These are phyloP conservation scores for Tylopilus felleus DNA, from an alignment of 768 basidiomycete genomes.

Conservation along the genomic window DNA sequence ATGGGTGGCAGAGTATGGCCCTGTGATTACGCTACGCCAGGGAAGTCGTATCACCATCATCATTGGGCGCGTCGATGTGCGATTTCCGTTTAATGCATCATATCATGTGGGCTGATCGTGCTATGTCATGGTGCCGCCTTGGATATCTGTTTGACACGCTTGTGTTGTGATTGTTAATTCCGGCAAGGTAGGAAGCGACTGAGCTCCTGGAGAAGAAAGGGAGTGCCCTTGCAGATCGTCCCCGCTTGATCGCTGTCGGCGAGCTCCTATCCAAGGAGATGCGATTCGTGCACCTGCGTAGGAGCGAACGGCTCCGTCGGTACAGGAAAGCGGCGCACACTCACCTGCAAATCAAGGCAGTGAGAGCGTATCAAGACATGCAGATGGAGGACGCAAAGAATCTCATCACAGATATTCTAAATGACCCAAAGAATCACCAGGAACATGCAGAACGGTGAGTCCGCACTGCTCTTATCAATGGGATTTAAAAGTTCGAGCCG, in stretches of 20 bases:
- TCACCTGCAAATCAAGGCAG: slow-evolving; percentile 48
- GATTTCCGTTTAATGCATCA: background rate
- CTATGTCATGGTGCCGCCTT: no score
- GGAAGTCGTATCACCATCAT: slow-evolving; percentile 31
- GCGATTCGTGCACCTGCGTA: slow-evolving; percentile 47
- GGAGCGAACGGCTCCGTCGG: slow-evolving; percentile 53
- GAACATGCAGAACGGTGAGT: slow-evolving; percentile 47
- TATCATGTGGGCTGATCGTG: background rate
- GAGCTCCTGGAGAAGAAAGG: slow-evolving; percentile 64
- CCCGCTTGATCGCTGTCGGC: slow-evolving; percentile 47
- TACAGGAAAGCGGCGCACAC: slow-evolving; percentile 50
- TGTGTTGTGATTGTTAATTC: background rate
- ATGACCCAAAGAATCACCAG: slow-evolving; percentile 34
- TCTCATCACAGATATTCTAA: slow-evolving; percentile 28
- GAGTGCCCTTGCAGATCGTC: slow-evolving; percentile 46
- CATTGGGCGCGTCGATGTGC: slow-evolving; percentile 22
- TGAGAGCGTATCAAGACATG: slow-evolving; percentile 40
- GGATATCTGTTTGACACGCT: background rate
- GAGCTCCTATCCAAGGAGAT: slow-evolving; percentile 52
- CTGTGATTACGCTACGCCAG: slow-evolving; percentile 51
- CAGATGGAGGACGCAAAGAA: slow-evolving; percentile 35
- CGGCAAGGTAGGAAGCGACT: slow-evolving; percentile 42
- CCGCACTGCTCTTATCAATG: no score
- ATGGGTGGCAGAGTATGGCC: slow-evolving; percentile 56
- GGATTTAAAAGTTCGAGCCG: background rate